phyloP scores from a whole-genome alignment of 2,329 filamentous ascomycete species.

The Colletotrichum brevisporum region DNA sequence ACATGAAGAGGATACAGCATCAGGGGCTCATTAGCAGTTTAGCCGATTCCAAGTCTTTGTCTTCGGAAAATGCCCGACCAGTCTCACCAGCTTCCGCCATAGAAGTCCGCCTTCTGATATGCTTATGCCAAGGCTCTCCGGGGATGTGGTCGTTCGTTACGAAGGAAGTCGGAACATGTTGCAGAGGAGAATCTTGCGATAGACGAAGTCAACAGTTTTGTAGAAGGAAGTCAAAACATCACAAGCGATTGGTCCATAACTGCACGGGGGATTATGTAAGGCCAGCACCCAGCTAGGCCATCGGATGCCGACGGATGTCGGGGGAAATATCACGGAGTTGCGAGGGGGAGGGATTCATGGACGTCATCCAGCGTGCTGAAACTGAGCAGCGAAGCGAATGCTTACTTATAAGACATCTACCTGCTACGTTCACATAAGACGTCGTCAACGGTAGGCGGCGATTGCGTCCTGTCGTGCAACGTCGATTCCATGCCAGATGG shows the following conservation, averaged over 20 bases:
- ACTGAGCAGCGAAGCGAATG: not conserved
- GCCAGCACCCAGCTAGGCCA: no score
- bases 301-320: not conserved
- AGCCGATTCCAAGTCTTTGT: not conserved
- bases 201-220: not conserved
- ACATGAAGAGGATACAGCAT: not conserved
- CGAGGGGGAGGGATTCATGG: not conserved
- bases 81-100: not conserved
- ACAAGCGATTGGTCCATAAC: not conserved
- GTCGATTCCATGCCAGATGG: not conserved
- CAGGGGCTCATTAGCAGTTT: not conserved
- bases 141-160: no score
- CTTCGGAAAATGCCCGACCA: not conserved
- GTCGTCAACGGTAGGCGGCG: not conserved
- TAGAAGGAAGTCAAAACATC: slow-evolving; percentile 6
- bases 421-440: not conserved
- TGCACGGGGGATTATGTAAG: not conserved
- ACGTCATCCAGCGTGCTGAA: not conserved
- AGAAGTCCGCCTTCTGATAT: no score
- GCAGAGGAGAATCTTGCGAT: not conserved
- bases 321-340: no score
- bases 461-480: not conserved
- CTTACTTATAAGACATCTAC: no score
- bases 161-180: not conserved
- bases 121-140: no score